Conservation (phyloP, 192 early-diverging fungal species). For the Cetraspora pellucida region DNA sequence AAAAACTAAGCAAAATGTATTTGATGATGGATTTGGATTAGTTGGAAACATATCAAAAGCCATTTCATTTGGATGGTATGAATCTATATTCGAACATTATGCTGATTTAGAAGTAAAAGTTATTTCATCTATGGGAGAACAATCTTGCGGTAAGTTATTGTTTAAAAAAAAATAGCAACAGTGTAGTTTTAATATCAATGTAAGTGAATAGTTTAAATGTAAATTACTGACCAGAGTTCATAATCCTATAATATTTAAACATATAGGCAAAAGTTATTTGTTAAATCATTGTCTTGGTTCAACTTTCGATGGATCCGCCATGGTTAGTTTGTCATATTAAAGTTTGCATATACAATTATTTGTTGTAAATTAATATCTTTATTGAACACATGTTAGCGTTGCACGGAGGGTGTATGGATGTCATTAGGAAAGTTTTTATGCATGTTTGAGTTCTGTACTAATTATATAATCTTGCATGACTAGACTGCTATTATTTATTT, state of each 20-base stretch:
- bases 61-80: conserved; percentile 35
- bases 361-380: not conserved
- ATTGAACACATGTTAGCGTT: conserved; percentile 16
- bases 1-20: not conserved
- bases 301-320: conserved; percentile 35
- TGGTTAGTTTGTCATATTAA: not conserved
- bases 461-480: not conserved
- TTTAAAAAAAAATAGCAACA: no score
- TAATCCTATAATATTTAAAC: not conserved
- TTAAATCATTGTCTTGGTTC: conserved; percentile 34
- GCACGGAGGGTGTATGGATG: conserved; percentile 37
- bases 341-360: not conserved
- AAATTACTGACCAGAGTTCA: not conserved
- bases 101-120: conserved; percentile 30
- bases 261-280: conserved; percentile 34
- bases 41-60: conserved; percentile 12
- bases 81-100: conserved; percentile 31
- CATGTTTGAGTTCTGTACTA: not conserved
- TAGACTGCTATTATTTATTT: not conserved
- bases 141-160: conserved; percentile 32
- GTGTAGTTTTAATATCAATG: no score
- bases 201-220: not conserved
- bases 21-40: conserved; percentile 18
- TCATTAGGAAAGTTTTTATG: conserved; percentile 4
- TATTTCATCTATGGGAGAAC: conserved; percentile 35